These are phyloP conservation scores for Colletotrichum gloeosporioides DNA, from an alignment of 2,329 filamentous ascomycete species.

Conservation along the genomic window DNA sequence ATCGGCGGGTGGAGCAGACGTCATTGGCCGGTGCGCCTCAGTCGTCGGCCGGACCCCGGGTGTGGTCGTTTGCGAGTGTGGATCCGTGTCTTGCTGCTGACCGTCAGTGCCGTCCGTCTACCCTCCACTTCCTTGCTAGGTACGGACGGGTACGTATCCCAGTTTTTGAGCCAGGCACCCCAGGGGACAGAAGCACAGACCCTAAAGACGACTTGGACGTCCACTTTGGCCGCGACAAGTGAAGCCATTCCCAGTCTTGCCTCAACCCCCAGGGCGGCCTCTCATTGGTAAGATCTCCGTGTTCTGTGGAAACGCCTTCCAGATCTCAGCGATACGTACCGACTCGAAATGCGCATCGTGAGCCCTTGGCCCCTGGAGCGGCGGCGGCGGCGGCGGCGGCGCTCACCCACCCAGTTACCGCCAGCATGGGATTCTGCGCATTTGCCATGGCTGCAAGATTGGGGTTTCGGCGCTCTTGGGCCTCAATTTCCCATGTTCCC, in stretches of 20 bases:
- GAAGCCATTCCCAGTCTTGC: slow-evolving; percentile 12
- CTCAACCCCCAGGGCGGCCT: not conserved
- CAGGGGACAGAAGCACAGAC: not conserved
- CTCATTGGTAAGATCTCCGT: slow-evolving; percentile 14
- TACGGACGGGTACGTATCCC: not conserved
- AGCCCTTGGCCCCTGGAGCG: not conserved
- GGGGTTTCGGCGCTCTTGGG: slow-evolving; percentile 3
- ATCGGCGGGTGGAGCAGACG: slow-evolving; percentile 18
- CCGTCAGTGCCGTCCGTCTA: not conserved
- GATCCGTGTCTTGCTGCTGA: not conserved
- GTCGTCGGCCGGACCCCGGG: slow-evolving; percentile 19
- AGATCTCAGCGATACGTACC: slow-evolving; percentile 2
- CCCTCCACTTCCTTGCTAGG: not conserved
- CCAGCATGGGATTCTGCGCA: slow-evolving; percentile 14
- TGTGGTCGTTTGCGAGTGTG: slow-evolving; percentile 1
- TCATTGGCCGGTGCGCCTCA: slow-evolving; percentile 20
- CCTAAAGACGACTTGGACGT: not conserved
- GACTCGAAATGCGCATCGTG: not conserved
- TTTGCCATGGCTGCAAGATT: slow-evolving; percentile 11
- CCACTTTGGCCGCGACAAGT: not conserved
- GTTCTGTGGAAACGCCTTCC: not conserved
- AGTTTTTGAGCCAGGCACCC: not conserved
- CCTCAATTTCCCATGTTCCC: slow-evolving; percentile 17
- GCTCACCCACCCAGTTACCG: not conserved
- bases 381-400: not conserved